These are phyloP conservation scores for Mycena vitilis DNA, from an alignment of 768 basidiomycete genomes.

Conservation along the genomic window DNA sequence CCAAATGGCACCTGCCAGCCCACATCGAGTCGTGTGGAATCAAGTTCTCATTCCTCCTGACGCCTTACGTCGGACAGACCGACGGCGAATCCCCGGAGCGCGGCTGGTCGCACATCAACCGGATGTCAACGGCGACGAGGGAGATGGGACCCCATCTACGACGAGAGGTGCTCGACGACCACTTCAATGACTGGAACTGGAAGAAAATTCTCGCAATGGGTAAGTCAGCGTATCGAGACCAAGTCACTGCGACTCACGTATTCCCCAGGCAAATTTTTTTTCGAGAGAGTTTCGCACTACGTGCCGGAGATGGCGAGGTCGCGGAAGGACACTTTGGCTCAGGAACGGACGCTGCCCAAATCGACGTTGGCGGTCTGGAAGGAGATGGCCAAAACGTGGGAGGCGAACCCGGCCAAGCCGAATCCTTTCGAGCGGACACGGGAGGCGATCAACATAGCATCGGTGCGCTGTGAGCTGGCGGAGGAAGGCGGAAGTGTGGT, in stretches of 20 bases:
- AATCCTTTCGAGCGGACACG: conserved; percentile 7
- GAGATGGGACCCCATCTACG: conserved; percentile 48
- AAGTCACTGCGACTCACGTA: not conserved
- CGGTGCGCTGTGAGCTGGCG: conserved; percentile 8
- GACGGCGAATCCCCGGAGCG: conserved; percentile 48
- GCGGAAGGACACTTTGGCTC: not conserved
- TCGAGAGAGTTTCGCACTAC: not conserved
- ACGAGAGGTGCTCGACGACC: conserved; percentile 11
- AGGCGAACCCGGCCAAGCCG: not conserved
- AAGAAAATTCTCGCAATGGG: conserved; percentile 21
- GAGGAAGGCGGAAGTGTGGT: not conserved
- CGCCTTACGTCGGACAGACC: conserved; percentile 48
- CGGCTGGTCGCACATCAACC: conserved; percentile 46
- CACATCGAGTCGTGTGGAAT: conserved; percentile 36
- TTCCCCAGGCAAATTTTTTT: not conserved
- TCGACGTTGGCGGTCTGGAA: not conserved
- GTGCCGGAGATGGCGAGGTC: not conserved
- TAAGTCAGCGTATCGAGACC: not conserved
- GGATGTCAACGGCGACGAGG: conserved; percentile 44
- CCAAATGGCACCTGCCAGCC: conserved; percentile 42
- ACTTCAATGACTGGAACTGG: conserved; percentile 24
- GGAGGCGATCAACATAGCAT: not conserved
- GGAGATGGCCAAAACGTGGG: not conserved
- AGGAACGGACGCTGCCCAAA: not conserved
- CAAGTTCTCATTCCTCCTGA: conserved; percentile 39